Percentiles rank a stretch among this genome's conserved stretches.
Evolutionary conservation across 768 basidiomycete genomes (phyloP).

Genomic region (Mrakia gelida): DNA sequence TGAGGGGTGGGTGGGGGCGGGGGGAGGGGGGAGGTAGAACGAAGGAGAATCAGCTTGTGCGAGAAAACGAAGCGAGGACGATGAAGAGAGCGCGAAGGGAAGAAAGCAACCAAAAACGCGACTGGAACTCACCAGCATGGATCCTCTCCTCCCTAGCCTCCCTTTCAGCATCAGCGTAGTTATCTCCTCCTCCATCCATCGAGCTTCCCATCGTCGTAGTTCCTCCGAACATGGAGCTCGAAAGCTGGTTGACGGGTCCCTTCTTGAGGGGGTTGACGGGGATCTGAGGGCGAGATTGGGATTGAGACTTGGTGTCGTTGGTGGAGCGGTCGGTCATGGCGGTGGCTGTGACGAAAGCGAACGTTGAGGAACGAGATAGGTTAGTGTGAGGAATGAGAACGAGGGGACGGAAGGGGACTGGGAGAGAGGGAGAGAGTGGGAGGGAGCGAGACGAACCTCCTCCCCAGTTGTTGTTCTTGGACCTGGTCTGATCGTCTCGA

Average conservation of each 20-base stretch:
- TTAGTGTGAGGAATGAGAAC: too few species aligned
- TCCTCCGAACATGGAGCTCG: constrained; percentile 10
- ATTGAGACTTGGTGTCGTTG: not conserved
- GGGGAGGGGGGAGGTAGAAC: not conserved
- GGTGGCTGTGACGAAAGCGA: not conserved
- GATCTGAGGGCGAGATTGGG: not conserved
- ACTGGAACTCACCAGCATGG: constrained; percentile 14
- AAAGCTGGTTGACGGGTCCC: not conserved
- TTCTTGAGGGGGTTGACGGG: not conserved
- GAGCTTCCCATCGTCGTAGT: not conserved
- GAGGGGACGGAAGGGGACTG: not conserved
- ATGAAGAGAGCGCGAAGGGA: not conserved
- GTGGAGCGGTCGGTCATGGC: constrained; percentile 3
- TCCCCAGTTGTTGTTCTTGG: not conserved
- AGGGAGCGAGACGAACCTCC: constrained; percentile 7
- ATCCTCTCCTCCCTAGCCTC: constrained; percentile 27
- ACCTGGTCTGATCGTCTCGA: not conserved
- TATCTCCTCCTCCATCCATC: not conserved
- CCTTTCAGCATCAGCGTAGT: constrained; percentile 2
- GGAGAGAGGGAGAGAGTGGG: not conserved
- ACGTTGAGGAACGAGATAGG: too few species aligned
- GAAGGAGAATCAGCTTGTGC: not conserved
- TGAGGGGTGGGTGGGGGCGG: not conserved
- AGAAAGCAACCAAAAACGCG: not conserved
- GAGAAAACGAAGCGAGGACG: too few species aligned